Evolutionary conservation across 2,329 filamentous ascomycete genomes (phyloP).

Genomic region (Aspergillus pseudoterreus): DNA sequence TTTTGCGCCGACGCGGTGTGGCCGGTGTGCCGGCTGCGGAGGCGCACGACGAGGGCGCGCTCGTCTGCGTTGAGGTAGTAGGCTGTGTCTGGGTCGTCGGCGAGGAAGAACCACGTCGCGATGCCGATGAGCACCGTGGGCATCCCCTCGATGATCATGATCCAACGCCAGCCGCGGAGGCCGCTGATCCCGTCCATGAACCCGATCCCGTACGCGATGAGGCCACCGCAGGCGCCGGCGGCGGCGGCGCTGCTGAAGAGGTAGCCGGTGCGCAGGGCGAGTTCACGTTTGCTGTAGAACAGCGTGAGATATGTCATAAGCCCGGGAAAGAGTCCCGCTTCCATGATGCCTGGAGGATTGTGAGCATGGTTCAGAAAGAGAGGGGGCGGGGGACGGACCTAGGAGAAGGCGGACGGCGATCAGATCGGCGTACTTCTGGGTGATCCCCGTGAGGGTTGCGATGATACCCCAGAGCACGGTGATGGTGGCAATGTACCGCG

Average conservation of each 20-base stretch:
- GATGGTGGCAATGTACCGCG: slow-evolving; percentile 53
- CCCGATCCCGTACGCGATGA: slow-evolving; percentile 70
- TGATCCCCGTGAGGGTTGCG: slow-evolving; percentile 57
- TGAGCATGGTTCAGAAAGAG: not conserved
- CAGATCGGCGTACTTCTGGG: slow-evolving; percentile 61
- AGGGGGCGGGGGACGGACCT: slow-evolving; percentile 6
- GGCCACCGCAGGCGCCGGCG: slow-evolving; percentile 67
- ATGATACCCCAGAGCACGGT: slow-evolving; percentile 58
- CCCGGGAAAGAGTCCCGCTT: slow-evolving; percentile 68
- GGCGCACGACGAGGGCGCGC: slow-evolving; percentile 52
- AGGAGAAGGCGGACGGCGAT: slow-evolving; percentile 67
- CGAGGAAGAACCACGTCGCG: slow-evolving; percentile 56
- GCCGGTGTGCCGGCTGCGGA: slow-evolving; percentile 50
- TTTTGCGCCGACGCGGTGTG: slow-evolving; percentile 48
- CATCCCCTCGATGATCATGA: slow-evolving; percentile 60
- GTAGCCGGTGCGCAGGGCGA: slow-evolving; percentile 69
- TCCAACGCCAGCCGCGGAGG: slow-evolving; percentile 67
- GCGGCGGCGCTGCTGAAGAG: slow-evolving; percentile 64
- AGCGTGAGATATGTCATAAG: slow-evolving; percentile 67
- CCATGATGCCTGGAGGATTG: slow-evolving; percentile 52
- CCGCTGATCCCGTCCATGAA: slow-evolving; percentile 66
- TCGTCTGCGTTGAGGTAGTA: slow-evolving; percentile 60
- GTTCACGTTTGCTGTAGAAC: slow-evolving; percentile 71
- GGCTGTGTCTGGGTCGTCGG: slow-evolving; percentile 64
- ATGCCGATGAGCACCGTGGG: slow-evolving; percentile 56